A percentile compares a stretch with the other conserved stretches of the same genome.
phyloP scores from a whole-genome alignment of 1,284 basidiomycete species.

The Ganoderma sinense region DNA sequence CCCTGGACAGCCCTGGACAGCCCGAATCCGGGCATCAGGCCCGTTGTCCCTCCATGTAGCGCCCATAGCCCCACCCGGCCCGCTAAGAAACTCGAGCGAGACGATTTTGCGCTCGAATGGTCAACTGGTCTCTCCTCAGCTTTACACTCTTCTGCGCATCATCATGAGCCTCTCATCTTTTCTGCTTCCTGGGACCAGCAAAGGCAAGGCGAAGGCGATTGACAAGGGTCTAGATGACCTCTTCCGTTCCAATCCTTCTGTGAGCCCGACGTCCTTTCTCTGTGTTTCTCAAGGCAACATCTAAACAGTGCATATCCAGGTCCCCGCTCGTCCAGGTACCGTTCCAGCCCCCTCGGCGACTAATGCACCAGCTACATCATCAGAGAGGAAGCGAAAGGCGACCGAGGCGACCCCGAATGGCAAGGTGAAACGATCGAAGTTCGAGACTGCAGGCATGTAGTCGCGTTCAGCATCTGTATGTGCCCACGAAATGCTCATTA shows the following conservation, averaged over 20 bases:
- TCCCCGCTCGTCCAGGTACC: slow-evolving; percentile 7
- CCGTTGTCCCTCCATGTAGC: no score
- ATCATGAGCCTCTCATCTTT: slow-evolving; percentile 45
- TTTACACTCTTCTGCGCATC: not conserved
- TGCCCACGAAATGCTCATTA: not conserved
- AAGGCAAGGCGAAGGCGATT: slow-evolving; percentile 36
- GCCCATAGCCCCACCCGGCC: not conserved
- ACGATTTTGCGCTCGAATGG: slow-evolving; percentile 1
- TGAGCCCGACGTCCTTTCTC: not conserved
- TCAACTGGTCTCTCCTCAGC: not conserved
- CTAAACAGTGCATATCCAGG: slow-evolving; percentile 5
- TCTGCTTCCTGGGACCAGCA: slow-evolving; percentile 34
- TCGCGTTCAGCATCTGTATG: not conserved
- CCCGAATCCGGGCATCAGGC: no score
- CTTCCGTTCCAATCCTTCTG: slow-evolving; percentile 37
- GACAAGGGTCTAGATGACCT: slow-evolving; percentile 44
- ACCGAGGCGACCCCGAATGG: slow-evolving; percentile 13
- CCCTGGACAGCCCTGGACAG: no score
- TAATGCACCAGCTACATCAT: not conserved
- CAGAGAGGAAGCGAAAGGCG: slow-evolving; percentile 37
- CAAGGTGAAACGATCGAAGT: slow-evolving; percentile 31
- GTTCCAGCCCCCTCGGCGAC: not conserved
- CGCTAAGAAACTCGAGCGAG: not conserved
- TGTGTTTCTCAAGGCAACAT: not conserved
- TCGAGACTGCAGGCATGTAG: slow-evolving; percentile 21